Base-by-base conservation (phyloP, 192 early-diverging fungal species). In the Linnemannia hyalina region DNA sequence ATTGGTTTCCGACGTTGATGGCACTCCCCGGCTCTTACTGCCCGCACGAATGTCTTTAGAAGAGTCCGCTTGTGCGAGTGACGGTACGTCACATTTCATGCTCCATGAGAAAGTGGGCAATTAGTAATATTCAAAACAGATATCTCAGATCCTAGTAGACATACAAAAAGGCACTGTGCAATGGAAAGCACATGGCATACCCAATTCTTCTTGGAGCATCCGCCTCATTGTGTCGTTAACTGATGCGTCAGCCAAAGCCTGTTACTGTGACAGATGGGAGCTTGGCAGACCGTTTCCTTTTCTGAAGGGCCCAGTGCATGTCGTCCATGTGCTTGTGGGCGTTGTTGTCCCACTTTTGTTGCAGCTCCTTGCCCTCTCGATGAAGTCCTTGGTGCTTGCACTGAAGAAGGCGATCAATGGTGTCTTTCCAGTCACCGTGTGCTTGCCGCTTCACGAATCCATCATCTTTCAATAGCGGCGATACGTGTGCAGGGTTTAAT, bases 351-450 rank as follows among this genome's bases (percentile, higher is more conserved):
- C 80, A 76, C 74, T 82, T n/a, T 72, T 54, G 69, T 82, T 82
- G 68, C 41, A 82, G 26, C 54, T 20, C 80, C 74, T 72, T 35
- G 54, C 74, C 80, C 69, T 63, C n/a, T 75, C 46, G 72, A 82
- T 40, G n/a, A 23, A 82, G 80, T 72, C 80, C 74, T 10, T 26
- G 40, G 74, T 54, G 65, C 69, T 72, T 70, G 54, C 32, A 76
- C 35, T 82, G 80, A 36, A 75, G 80, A 65, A 81, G 80, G 23
- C 73, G 80, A 81, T 81, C 80, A 70, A 76, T 76, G 73, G 73
- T 76, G 38, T 7, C 69, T 60, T 32, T 82, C 80, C 80, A 76
- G 69, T 82, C 80, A 0, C 74, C 35, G 74, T 82, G 74, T 63
- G 80, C 80, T 76, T 82, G 74, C 41, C 18, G 11, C 80, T 36